phyloP scores from a whole-genome alignment of 202 grass and related monocot genomes.

The Panicum virgatum region DNA sequence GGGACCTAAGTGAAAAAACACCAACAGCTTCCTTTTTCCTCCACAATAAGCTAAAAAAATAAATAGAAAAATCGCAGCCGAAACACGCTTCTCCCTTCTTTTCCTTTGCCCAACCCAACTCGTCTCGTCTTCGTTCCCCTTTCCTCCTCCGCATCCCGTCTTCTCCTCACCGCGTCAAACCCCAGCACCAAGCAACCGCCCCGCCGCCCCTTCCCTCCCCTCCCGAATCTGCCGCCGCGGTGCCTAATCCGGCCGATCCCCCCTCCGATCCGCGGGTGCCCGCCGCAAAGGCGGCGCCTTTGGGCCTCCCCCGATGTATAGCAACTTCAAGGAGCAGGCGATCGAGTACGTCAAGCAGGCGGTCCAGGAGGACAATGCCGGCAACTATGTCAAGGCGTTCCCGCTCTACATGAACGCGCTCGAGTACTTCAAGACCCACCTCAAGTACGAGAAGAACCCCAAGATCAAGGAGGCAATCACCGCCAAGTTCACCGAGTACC shows the following conservation, averaged over 20 bases:
- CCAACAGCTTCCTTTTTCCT: not conserved
- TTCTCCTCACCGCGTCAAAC: constrained; percentile 46
- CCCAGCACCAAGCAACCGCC: constrained; percentile 47
- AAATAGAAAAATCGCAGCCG: not conserved
- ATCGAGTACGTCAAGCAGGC: constrained; percentile 99
- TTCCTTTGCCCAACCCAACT: not conserved
- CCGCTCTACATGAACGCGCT: constrained; percentile 98
- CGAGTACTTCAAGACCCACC: constrained; percentile 98
- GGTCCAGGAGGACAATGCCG: constrained; percentile 98
- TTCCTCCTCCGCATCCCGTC: constrained; percentile 25
- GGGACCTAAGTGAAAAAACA: not conserved
- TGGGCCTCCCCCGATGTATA: constrained; percentile 68
- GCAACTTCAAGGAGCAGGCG: constrained; percentile 99
- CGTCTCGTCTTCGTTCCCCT: constrained; percentile 42
- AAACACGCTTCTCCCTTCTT: constrained; percentile 46
- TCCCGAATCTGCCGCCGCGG: constrained; percentile 18
- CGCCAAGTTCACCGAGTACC: constrained; percentile 98
- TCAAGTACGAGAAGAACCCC: constrained; percentile 99
- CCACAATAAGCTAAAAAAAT: not conserved
- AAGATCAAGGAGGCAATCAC: constrained; percentile 99
- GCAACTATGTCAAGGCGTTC: constrained; percentile 98
- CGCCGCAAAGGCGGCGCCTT: constrained; percentile 43
- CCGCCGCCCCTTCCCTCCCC: too few species aligned
- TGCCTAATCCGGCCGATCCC: constrained; percentile 3
- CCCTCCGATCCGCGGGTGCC: constrained; percentile 44